Evolutionary conservation across 23 red algal genomes (phyloP).

Genomic region (Gracilaria vermiculophylla): DNA sequence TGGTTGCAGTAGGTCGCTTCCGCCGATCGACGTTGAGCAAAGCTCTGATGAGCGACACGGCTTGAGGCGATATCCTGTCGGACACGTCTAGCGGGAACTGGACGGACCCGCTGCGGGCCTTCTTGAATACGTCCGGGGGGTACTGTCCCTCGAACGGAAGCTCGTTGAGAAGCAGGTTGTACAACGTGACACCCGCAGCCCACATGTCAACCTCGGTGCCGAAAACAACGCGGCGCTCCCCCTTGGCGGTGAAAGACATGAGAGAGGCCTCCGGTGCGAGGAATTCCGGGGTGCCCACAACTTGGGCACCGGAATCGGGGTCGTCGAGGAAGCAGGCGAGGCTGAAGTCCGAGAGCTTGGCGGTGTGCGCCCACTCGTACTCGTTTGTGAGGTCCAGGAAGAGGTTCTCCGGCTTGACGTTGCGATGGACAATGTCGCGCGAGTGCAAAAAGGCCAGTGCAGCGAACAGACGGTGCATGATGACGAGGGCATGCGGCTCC

Average conservation of each 20-base stretch:
- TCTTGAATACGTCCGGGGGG: conserved; percentile 64
- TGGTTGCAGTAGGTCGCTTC: conserved; percentile 59
- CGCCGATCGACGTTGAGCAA: conserved; percentile 71
- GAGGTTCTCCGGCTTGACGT: conserved; percentile 84
- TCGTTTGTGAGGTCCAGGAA: conserved; percentile 55
- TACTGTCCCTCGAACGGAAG: conserved; percentile 80
- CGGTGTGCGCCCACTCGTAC: conserved; percentile 49
- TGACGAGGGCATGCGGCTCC: conserved; percentile 48
- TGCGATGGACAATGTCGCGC: conserved; percentile 74
- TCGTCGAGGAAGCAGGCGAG: conserved; percentile 62
- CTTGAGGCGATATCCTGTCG: conserved; percentile 52
- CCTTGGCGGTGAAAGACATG: conserved; percentile 33
- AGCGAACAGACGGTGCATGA: conserved; percentile 68
- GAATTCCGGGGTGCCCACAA: conserved; percentile 89
- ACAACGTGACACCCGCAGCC: conserved; percentile 90
- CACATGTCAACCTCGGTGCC: conserved; percentile 93
- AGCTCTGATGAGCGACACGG: conserved; percentile 64
- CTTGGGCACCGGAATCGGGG: conserved; percentile 13
- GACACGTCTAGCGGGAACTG: conserved; percentile 44
- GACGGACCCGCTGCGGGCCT: conserved; percentile 19
- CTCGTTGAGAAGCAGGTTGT: conserved; percentile 72
- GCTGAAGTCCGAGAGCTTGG: conserved; percentile 77
- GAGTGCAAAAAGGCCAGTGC: conserved; percentile 68
- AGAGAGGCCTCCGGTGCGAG: conserved; percentile 82
- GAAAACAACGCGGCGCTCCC: conserved; percentile 49